Evolutionary conservation across 2,329 filamentous ascomycete species (phyloP), one percentile per base, ranked within the genome.

Genomic region (Colletotrichum sp.): DNA sequence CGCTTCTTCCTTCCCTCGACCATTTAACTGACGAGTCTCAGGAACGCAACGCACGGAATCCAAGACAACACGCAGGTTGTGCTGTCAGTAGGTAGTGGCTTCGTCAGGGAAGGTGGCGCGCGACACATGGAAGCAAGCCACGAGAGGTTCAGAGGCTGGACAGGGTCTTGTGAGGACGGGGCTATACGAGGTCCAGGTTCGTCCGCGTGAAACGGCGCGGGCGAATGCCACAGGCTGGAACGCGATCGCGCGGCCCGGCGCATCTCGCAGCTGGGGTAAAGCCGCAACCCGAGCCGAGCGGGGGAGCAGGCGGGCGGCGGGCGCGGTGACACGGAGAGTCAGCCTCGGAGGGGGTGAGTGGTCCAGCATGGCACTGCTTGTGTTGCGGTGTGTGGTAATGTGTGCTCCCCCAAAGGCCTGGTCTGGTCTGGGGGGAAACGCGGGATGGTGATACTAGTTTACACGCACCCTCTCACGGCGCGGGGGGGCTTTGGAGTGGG

Each of bases 231-330:
- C 58, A 48, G 30, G 70, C 43, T 60, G 58, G 58, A 28, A 52
- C 68, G 64, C 73, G 64, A 75, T 75, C 70, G 64, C 64, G 58
- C 73, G 73, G 73, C 64, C 56, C 64, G 70, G 65, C 73, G 43
- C 70, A 75, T 75, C 34, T 73, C 28, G 64, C 43, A 68, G 56
- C 32, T 56, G 67, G 64, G 26, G 43, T 9, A 48, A 75, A 43
- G 56, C 70, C 64, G 73, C 28, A 73, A 69, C 24, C 64, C 64
- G 64, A 75, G 43, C 64, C 70, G 70, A 64, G 56, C 56, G 70
- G 70, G 48, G 36, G n/a, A 34, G 26, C 24, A 24, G 26, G 56
- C n/a, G 28, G 67, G 36, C 56, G 67, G 64, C 56, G 67, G 70
- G 64, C 21, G 64, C 43, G n/a, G 73, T 73, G 58, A 21, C 28